Base-by-base conservation (phyloP, 768 basidiomycete genomes). In the Astraeus odoratus region DNA sequence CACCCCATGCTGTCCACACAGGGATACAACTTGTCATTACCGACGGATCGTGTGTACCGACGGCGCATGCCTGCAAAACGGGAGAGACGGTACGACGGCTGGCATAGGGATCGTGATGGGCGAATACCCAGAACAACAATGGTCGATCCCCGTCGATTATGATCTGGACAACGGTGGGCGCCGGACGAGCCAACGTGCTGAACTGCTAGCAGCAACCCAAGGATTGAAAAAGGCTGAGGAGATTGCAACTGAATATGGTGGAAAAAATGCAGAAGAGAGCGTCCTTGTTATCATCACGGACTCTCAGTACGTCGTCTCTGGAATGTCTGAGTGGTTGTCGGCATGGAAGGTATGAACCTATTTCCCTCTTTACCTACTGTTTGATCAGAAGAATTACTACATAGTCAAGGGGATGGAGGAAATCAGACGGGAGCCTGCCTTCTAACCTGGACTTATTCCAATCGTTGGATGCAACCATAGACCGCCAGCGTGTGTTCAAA, bases 241-340 rank as follows among this genome's bases (percentile, higher is more conserved):
- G 1, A 9, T 27, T 13, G 29, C n/a, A n/a, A n/a, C n/a, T n/a
- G n/a, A n/a, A n/a, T n/a, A n/a, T n/a, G n/a, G n/a, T n/a, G n/a
- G 33, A 2, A 13, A 30, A 34, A 9, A n/a, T n/a, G 12, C 6
- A 7, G 27, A 29, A 6, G 27, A 29, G 27, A 12, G 10, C 10
- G 12, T 4, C 10, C 4, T 44, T 30, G 44, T 65, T 19, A 40
- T 67, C 45, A 54, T 56, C 2, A 56, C 61, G 3, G 63, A 68
- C 47, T 65, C 66, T 4, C 58, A 64, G 42, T 68, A 68, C 29
- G 59, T 66, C 0, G 59, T 60, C 16, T 61, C 64, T 33, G 66
- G 63, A 9, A 59, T 66, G 29, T 59, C 60, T 1, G 58, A 67
- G 47, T 66, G 65, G 63, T 35, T 64, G 8, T 59, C 60, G 4